phyloP scores from a whole-genome alignment of 2,329 filamentous ascomycete species.

The Pyrenophora graminea region DNA sequence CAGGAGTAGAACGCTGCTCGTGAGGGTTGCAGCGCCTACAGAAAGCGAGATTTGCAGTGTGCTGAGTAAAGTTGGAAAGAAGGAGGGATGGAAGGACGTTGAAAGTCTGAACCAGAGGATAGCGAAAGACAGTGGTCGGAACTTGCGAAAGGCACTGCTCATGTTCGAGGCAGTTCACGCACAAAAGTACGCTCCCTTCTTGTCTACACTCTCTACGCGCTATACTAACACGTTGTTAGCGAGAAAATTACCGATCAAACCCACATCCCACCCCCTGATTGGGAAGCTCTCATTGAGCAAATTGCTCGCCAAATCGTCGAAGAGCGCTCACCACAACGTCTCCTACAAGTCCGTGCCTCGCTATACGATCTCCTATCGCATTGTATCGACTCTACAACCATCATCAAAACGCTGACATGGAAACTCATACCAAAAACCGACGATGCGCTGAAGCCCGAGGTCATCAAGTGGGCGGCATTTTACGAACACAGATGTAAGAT shows the following conservation, averaged over 20 bases:
- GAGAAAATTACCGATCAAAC: slow-evolving; percentile 89
- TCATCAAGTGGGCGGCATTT: slow-evolving; percentile 95
- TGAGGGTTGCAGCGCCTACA: slow-evolving; percentile 87
- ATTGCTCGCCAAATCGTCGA: slow-evolving; percentile 93
- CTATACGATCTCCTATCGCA: slow-evolving; percentile 97
- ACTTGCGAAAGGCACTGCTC: slow-evolving; percentile 83
- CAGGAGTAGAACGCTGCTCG: slow-evolving; percentile 84
- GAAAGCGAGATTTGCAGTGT: slow-evolving; percentile 83
- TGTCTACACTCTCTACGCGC: background rate
- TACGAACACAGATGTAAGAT: slow-evolving; percentile 94
- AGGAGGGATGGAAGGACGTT: slow-evolving; percentile 80
- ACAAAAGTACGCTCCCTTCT: slow-evolving; percentile 72
- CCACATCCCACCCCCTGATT: slow-evolving; percentile 90
- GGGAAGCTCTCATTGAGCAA: slow-evolving; percentile 88
- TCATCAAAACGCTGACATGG: slow-evolving; percentile 93
- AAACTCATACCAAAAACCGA: slow-evolving; percentile 87
- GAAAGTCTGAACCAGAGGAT: slow-evolving; percentile 80
- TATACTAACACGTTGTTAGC: slow-evolving; percentile 54
- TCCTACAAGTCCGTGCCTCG: slow-evolving; percentile 86
- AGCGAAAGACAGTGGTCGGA: slow-evolving; percentile 86
- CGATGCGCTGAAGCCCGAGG: slow-evolving; percentile 84
- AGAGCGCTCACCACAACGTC: slow-evolving; percentile 86
- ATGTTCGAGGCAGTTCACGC: slow-evolving; percentile 98
- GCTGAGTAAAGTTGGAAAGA: slow-evolving; percentile 70
- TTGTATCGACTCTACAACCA: slow-evolving; percentile 92